These are phyloP conservation scores for Boletus rubroflammeus DNA, from an alignment of 768 basidiomycete species.

Conservation along the genomic window DNA sequence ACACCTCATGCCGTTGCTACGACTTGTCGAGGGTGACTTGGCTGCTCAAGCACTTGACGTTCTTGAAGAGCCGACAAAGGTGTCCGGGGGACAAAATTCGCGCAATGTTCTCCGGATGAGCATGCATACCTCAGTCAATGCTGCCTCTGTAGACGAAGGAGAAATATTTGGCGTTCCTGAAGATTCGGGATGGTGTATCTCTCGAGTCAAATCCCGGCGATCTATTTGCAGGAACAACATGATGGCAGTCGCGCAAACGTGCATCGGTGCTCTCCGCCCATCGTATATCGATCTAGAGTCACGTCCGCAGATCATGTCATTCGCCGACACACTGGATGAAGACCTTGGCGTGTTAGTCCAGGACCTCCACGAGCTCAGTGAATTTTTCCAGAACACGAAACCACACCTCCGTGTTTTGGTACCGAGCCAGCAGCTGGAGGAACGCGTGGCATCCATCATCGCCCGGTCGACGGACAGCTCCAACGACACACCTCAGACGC, in stretches of 20 bases:
- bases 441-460: constrained; percentile 76
- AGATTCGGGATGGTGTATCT: constrained; percentile 84
- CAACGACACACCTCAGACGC: constrained; percentile 66
- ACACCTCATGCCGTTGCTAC: constrained; percentile 84
- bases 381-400: constrained; percentile 59
- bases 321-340: constrained; percentile 43
- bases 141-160: constrained; percentile 50
- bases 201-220: constrained; percentile 58
- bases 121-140: constrained; percentile 56
- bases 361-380: constrained; percentile 71
- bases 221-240: constrained; percentile 72
- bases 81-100: constrained; percentile 72
- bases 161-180: constrained; percentile 80
- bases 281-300: constrained; percentile 73
- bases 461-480: constrained; percentile 66
- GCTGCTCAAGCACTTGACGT: constrained; percentile 86
- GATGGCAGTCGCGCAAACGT: constrained; percentile 82
- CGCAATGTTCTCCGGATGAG: constrained; percentile 92
- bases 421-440: constrained; percentile 64
- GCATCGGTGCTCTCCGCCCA: constrained; percentile 63
- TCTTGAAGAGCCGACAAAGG: constrained; percentile 84
- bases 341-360: constrained; percentile 77
- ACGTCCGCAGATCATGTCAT: constrained; percentile 36
- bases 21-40: constrained; percentile 83
- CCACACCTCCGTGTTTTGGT: constrained; percentile 34